Evolutionary conservation across 371 early-diverging fungal species (phyloP), one percentile per base, ranked within the genome.

Genomic region (Mortierella sp.): DNA sequence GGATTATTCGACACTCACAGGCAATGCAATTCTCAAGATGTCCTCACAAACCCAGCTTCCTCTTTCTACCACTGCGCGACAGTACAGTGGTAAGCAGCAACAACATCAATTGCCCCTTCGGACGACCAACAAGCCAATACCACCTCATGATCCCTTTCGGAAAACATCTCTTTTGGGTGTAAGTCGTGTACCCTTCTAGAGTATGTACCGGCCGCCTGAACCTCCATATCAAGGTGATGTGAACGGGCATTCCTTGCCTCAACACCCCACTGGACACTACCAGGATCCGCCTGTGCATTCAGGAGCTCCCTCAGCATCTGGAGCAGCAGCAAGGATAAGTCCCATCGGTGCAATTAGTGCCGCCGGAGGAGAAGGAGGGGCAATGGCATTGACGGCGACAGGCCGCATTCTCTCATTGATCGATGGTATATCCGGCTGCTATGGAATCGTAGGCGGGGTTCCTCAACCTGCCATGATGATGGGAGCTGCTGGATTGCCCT

Each of bases 71-170:
- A 48, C 4, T 40, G 34, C 16, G 37, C 71, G 10, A 48, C 59
- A 28, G 37, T 19, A 19, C 46, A 44, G 24, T 31, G 57, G 71
- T 50, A 77, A 54, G 3, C 75, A 73, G 61, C 76, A 75, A 44
- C 67, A 51, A 34, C 69, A 82, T 8, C 80, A 64, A 67, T 37
- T 85, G 21, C 84, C 84, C 2, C 34, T 84, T 31, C 74, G 81
- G 31, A 77, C 77, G 2, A 78, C 71, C 67, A 84, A 84, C 80
- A 84, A 85, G 21, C 85, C 85, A 14, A 70, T 73, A 40, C 85
- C 85, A 31, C 81, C 85, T 0, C 80, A 85, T 31, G 85, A 81
- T 28, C 85, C 85, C 31, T 85, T 85, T 54, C 81, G 85, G 11
- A 81, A 67, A 21, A 61, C 77, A 24, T 77, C 77, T 2, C 50